Evolutionary conservation across 306 rosid species (phyloP).

Genomic region (Luffa acutangula): DNA sequence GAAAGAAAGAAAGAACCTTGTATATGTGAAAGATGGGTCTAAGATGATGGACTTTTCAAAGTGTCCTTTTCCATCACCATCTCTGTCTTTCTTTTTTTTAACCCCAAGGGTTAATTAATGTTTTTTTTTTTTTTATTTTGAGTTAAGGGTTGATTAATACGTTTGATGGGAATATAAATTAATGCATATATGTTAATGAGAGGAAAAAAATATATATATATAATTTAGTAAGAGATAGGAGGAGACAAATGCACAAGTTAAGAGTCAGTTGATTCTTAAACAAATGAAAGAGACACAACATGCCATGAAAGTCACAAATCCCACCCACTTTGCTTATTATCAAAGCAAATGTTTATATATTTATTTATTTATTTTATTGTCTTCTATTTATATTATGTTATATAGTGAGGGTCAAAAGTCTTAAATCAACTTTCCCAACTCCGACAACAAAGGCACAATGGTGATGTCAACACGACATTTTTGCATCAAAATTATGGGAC

Average conservation of each 20-base stretch:
- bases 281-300: constrained; percentile 6
- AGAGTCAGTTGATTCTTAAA: neutral
- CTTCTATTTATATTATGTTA: neutral
- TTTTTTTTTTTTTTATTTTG: no score
- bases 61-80: neutral
- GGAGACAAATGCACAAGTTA: neutral
- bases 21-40: neutral
- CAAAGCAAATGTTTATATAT: neutral
- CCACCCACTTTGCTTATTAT: neutral
- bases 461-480: neutral
- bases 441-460: neutral
- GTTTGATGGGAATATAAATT: neutral
- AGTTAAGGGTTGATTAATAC: neutral
- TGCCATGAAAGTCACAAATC: neutral
- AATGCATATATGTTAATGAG: neutral
- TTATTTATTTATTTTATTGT: neutral
- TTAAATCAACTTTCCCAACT: neutral
- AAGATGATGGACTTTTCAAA: neutral
- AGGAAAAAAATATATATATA: neutral
- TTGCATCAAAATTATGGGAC: neutral
- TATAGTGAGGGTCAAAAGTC: neutral
- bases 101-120: neutral
- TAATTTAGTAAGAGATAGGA: neutral
- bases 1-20: neutral
- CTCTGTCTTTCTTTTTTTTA: neutral